Conservation (phyloP, 495 filamentous ascomycete genomes). For the Rhypophila decipiens region DNA sequence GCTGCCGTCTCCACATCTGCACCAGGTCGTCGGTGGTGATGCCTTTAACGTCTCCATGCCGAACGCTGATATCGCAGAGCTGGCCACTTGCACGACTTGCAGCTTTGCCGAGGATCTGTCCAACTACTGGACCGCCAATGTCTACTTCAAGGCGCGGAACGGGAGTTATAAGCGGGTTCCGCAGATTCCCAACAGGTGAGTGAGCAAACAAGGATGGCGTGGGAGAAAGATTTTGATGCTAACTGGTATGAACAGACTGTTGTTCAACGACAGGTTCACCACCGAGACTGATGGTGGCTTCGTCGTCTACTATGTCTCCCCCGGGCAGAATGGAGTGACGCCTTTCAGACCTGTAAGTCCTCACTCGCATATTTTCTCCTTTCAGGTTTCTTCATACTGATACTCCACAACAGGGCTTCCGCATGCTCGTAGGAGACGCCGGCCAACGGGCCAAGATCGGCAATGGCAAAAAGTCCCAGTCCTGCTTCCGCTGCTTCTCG, state of each 20-base stretch:
- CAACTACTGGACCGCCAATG: constrained; percentile 42
- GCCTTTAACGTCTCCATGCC: constrained; percentile 31
- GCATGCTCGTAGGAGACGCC: constrained; percentile 35
- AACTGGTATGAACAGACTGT: constrained; percentile 22
- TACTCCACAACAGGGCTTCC: constrained; percentile 37
- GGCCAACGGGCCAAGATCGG: constrained; percentile 17
- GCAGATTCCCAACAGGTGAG: constrained; percentile 27
- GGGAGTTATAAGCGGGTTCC: constrained; percentile 36
- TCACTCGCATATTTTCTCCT: no score
- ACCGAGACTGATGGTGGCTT: constrained; percentile 36
- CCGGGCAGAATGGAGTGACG: constrained; percentile 34
- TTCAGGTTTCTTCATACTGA: no score
- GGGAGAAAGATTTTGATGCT: constrained; percentile 11
- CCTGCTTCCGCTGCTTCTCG: constrained; percentile 37
- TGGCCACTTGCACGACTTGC: constrained; percentile 31
- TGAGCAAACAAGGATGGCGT: constrained; percentile 5
- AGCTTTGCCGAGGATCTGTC: constrained; percentile 32
- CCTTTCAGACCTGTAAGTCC: constrained; percentile 39
- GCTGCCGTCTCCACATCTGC: constrained; percentile 31
- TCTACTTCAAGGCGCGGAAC: constrained; percentile 37
- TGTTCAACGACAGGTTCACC: constrained; percentile 32
- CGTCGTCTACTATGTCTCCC: constrained; percentile 42
- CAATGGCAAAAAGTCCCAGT: constrained; percentile 19
- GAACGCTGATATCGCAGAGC: constrained; percentile 17
- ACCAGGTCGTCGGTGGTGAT: constrained; percentile 34